Evolutionary conservation across 2,329 filamentous ascomycete genomes (phyloP).

Genomic region (Aspergillus aculeatinus): DNA sequence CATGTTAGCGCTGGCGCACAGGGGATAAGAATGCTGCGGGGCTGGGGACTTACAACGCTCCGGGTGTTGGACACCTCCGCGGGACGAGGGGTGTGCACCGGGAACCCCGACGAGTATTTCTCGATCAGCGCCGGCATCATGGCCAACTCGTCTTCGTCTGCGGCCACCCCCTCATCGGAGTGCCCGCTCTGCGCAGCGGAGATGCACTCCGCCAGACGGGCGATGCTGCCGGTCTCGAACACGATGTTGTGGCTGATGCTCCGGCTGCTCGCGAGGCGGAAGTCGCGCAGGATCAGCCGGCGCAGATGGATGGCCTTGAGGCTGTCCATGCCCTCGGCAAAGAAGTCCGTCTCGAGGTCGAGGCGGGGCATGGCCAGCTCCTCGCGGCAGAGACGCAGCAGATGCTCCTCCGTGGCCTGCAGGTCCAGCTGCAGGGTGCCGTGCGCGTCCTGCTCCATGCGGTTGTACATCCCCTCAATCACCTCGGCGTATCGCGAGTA

Average conservation of each 20-base stretch:
- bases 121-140: conserved; percentile 49
- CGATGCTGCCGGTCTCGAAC: conserved; percentile 44
- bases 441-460: conserved; percentile 16
- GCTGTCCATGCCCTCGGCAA: conserved; percentile 48
- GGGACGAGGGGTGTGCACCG: conserved; percentile 23
- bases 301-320: conserved; percentile 49
- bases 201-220: conserved; percentile 37
- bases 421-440: conserved; percentile 35
- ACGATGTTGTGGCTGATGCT: conserved; percentile 41
- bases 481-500: conserved; percentile 46
- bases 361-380: conserved; percentile 36
- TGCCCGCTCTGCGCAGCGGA: conserved; percentile 30
- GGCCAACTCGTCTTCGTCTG: conserved; percentile 19
- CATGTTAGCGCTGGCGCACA: too few species aligned
- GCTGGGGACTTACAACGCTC: conserved; percentile 23
- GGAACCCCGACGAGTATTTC: conserved; percentile 46
- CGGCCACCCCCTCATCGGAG: background rate
- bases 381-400: conserved; percentile 31
- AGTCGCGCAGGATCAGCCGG: conserved; percentile 40
- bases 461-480: conserved; percentile 41
- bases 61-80: conserved; percentile 21
- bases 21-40: too few species aligned
- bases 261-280: conserved; percentile 35
- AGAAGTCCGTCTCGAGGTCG: conserved; percentile 42
- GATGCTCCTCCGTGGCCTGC: conserved; percentile 32